Evolutionary conservation across 495 filamentous ascomycete species (phyloP).

Genomic region (Hypoxylon cercidicola): DNA sequence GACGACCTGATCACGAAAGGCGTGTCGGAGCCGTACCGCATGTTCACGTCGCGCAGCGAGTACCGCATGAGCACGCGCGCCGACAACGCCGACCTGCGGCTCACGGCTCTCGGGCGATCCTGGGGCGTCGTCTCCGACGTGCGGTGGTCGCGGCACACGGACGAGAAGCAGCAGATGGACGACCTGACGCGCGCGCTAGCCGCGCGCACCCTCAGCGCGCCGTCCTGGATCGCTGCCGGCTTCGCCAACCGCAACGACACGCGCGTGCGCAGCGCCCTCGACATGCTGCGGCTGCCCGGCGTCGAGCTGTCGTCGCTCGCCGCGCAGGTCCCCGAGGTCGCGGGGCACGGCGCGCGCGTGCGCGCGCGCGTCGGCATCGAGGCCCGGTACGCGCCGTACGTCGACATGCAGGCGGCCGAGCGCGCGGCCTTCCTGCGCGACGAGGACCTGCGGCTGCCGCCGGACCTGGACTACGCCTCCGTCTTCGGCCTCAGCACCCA

Average conservation of each 20-base stretch:
- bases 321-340: slow-evolving; percentile 61
- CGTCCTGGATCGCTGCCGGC: slow-evolving; percentile 74
- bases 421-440: slow-evolving; percentile 76
- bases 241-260: slow-evolving; percentile 72
- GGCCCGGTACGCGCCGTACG: slow-evolving; percentile 84
- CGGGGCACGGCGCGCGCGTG: slow-evolving; percentile 63
- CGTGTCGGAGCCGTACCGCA: slow-evolving; percentile 95
- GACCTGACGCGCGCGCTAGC: slow-evolving; percentile 70
- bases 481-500: slow-evolving; percentile 80
- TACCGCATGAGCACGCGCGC: slow-evolving; percentile 91
- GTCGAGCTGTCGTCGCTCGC: slow-evolving; percentile 65
- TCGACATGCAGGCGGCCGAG: slow-evolving; percentile 71
- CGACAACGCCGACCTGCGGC: slow-evolving; percentile 91
- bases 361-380: slow-evolving; percentile 79
- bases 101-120: slow-evolving; percentile 79
- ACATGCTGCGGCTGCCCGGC: slow-evolving; percentile 73
- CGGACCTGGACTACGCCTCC: slow-evolving; percentile 78
- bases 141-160: slow-evolving; percentile 77
- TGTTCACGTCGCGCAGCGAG: slow-evolving; percentile 97
- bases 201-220: slow-evolving; percentile 62
- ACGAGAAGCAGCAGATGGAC: slow-evolving; percentile 69
- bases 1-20: slow-evolving; percentile 98
- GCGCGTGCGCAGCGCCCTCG: slow-evolving; percentile 72
- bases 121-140: slow-evolving; percentile 82
- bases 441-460: slow-evolving; percentile 76